Base-by-base conservation (phyloP, 768 basidiomycete species). In the Podaxis carcinomalis region DNA sequence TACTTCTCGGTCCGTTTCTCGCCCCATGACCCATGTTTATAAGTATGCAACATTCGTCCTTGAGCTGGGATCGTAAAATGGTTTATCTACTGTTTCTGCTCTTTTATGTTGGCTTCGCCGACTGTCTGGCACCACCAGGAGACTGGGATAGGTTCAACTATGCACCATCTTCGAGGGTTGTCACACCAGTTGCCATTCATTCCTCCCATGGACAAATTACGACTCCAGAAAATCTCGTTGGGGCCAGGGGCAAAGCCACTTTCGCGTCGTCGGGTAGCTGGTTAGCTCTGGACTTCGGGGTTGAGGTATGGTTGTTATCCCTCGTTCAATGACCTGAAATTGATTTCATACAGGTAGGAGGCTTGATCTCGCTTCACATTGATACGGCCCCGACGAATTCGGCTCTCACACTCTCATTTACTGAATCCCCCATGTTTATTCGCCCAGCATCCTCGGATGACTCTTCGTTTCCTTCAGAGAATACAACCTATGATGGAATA, bases 381-480 rank as follows among this genome's bases (percentile, higher is more conserved):
- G 68, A 74, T 56, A 63, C 68, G 10, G 63, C 73, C 14, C 65
- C 75, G 0, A 58, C 73, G 0, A 61, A 65, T 0, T 74, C 82
- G 0, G 63, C 77, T 0, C 68, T 84, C 9, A 76, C 82, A 0
- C 76, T 86, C 36, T 79, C 83, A 0, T 86, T 85, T 74, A 83
- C 82, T 1, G 84, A 86, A 63, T 85, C 84, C 0, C 79, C 84
- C 0, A 53, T 72, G 40, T 84, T 83, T 73, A 83, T 85, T 35
- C 75, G 80, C 16, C 80, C 83, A 1, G 69, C 71, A 2, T 76
- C 77, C 0, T 84, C 83, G 0, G 84, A 85, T 62, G 83, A 85
- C 66, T 83, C 81, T 5, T 78, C 76, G 10, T 78, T 74, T 47
- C 80, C 83, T 28, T 77, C 79, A 56, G 73, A 73, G 5, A 77